Evolutionary conservation across 441 rosid genomes (phyloP).

Genomic region (Capsella rubella): DNA sequence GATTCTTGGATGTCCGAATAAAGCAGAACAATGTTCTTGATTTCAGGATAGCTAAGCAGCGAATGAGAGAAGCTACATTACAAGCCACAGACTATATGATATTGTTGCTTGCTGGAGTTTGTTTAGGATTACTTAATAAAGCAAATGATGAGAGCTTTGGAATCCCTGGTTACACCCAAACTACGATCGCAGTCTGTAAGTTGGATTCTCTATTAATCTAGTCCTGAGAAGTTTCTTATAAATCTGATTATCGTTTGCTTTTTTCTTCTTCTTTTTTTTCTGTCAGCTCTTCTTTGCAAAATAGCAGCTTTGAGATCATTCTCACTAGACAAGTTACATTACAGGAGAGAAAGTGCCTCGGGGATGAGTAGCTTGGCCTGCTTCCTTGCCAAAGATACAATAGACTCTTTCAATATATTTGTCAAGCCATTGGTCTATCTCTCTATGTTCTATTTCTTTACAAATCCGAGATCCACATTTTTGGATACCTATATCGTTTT

Average conservation of each 20-base stretch:
- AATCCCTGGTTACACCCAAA: constrained; percentile 68
- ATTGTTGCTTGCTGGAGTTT: constrained; percentile 90
- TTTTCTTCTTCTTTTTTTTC: constrained; percentile 5
- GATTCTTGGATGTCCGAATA: constrained; percentile 11
- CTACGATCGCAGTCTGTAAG: constrained; percentile 95
- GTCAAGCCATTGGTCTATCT: constrained; percentile 91
- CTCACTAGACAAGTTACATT: constrained; percentile 83
- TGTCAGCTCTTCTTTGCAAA: constrained; percentile 89
- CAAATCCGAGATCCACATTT: constrained; percentile 86
- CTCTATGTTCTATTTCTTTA: constrained; percentile 95
- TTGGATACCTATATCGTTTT: constrained; percentile 73
- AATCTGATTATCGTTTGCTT: not conserved
- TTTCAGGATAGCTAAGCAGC: constrained; percentile 82
- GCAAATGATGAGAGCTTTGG: constrained; percentile 78
- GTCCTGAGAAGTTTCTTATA: not conserved
- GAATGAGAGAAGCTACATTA: constrained; percentile 77
- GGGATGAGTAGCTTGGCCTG: constrained; percentile 95
- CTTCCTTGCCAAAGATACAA: constrained; percentile 90
- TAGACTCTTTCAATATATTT: constrained; percentile 80
- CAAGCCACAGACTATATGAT: constrained; percentile 88
- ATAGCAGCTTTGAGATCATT: constrained; percentile 89
- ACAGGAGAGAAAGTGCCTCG: constrained; percentile 90
- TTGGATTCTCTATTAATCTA: constrained; percentile 16
- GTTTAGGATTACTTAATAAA: constrained; percentile 82
- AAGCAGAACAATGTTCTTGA: constrained; percentile 23